Evolutionary conservation across 257 asterid genomes (phyloP).

Genomic region (Nicotiana tomentosiformis): DNA sequence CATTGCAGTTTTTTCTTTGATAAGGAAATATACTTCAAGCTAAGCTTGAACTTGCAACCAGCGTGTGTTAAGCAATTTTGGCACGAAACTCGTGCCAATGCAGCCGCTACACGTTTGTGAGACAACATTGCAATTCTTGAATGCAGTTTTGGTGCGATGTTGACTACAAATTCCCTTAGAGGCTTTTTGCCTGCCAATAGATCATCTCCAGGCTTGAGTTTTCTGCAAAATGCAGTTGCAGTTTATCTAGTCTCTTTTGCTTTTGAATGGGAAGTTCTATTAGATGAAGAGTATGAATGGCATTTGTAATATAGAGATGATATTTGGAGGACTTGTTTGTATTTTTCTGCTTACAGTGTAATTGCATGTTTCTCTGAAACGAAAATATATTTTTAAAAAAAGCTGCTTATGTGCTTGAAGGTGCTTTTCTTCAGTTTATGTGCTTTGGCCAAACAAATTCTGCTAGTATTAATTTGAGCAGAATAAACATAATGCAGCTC

Average conservation of each 20-base stretch:
- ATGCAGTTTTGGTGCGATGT: background rate
- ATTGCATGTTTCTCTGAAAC: background rate
- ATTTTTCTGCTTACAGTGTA: background rate
- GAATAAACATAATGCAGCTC: no score
- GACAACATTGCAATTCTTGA: slow-evolving; percentile 3
- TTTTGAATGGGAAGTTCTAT: background rate
- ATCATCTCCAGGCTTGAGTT: background rate
- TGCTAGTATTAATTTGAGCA: background rate
- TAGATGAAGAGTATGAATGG: background rate
- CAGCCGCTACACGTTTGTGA: slow-evolving; percentile 4
- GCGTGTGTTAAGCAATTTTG: background rate
- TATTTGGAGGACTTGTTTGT: background rate
- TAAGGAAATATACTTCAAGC: background rate
- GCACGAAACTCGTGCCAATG: background rate
- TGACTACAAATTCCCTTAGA: background rate
- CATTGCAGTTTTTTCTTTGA: background rate
- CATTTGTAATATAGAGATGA: background rate
- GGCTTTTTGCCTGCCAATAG: background rate
- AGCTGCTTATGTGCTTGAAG: background rate
- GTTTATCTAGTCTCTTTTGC: background rate
- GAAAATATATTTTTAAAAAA: background rate
- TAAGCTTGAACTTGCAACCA: background rate
- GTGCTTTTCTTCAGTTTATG: background rate
- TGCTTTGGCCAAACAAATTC: background rate
- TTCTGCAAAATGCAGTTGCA: background rate